These are phyloP conservation scores for Aulographum hederae DNA, from an alignment of 2,329 filamentous ascomycete species.

Conservation along the genomic window DNA sequence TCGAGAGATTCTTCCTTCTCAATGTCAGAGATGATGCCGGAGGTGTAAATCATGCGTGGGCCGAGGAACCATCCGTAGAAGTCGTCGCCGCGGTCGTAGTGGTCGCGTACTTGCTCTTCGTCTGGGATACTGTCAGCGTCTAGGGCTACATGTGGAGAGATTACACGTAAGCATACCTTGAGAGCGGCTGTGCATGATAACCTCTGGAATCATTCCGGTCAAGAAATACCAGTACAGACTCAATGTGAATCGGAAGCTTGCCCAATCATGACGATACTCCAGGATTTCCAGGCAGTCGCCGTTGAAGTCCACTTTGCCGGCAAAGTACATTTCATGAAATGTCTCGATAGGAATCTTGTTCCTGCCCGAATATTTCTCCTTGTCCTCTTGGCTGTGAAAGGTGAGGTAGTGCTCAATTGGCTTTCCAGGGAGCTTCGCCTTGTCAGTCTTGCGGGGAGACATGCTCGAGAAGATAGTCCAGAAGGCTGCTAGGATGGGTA, in stretches of 20 bases:
- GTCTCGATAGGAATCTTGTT: constrained; percentile 81
- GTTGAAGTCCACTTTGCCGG: constrained; percentile 88
- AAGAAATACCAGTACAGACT: constrained; percentile 78
- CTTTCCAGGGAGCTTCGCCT: constrained; percentile 68
- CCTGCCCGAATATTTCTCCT: constrained; percentile 52
- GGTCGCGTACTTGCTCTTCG: constrained; percentile 91
- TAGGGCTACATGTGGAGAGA: neutral
- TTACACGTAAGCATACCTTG: constrained; percentile 39
- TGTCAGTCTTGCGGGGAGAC: constrained; percentile 82
- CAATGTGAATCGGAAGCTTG: constrained; percentile 78
- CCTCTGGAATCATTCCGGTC: constrained; percentile 70
- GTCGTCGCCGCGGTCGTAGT: constrained; percentile 96
- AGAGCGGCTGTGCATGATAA: constrained; percentile 80
- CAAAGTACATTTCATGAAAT: constrained; percentile 96
- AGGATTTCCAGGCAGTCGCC: constrained; percentile 75
- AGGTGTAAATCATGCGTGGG: constrained; percentile 97
- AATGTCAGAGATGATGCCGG: constrained; percentile 78
- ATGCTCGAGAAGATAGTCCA: constrained; percentile 67
- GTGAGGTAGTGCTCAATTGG: constrained; percentile 81
- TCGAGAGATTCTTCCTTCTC: constrained; percentile 80
- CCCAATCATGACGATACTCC: constrained; percentile 95
- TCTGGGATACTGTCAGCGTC: constrained; percentile 34
- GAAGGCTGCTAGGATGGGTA: constrained; percentile 66
- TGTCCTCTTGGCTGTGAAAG: constrained; percentile 47
- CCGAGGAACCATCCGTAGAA: constrained; percentile 98